These are phyloP conservation scores for Botrytis squamosa DNA, from an alignment of 2,329 filamentous ascomycete species.

Conservation along the genomic window DNA sequence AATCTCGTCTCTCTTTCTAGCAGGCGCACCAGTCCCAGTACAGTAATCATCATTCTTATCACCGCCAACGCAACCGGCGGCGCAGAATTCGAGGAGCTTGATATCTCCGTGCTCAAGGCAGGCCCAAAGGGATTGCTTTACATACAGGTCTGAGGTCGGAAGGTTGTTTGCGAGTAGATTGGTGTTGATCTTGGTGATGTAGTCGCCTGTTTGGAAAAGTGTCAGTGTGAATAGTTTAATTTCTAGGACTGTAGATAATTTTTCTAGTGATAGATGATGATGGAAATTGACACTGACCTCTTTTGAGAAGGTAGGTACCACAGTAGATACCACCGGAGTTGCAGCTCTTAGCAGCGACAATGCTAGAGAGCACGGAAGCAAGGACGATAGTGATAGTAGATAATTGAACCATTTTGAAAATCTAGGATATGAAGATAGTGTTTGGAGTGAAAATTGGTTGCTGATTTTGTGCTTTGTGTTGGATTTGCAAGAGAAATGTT, in stretches of 20 bases:
- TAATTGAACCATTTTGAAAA: conserved; percentile 1
- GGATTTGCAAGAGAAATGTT: not conserved
- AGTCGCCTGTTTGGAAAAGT: not conserved
- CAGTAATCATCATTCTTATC: conserved; percentile 9
- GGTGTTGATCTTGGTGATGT: not conserved
- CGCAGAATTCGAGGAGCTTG: not conserved
- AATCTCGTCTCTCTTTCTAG: conserved; percentile 1
- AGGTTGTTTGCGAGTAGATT: not conserved
- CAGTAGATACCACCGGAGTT: not conserved
- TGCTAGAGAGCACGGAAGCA: not conserved
- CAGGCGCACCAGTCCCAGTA: not conserved
- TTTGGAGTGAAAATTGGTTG: not conserved
- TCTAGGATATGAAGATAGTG: not conserved
- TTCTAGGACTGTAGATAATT: not conserved
- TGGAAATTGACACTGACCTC: not conserved
- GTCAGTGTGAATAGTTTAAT: not conserved
- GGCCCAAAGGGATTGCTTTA: not conserved
- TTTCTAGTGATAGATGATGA: not conserved
- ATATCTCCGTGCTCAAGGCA: conserved; percentile 2
- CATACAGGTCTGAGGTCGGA: not conserved
- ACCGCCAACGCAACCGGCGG: not conserved
- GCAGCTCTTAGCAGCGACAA: not conserved
- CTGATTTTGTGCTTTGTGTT: not conserved
- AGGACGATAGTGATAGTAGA: not conserved
- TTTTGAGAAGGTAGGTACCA: not conserved